Base-by-base conservation (phyloP, 2,329 filamentous ascomycete genomes). In the Rosellinia necatrix region DNA sequence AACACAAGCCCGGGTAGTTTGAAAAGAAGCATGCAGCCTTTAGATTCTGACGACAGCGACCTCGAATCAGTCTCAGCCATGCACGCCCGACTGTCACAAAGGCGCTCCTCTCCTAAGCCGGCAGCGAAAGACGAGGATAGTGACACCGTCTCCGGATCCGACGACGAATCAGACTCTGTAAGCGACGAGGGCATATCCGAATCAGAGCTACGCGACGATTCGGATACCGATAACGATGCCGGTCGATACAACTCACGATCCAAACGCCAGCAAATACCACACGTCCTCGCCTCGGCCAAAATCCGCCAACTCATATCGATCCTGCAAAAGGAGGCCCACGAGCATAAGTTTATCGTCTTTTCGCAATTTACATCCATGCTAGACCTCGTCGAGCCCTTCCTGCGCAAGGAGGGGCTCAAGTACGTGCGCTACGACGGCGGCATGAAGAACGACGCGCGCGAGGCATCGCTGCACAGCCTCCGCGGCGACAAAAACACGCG, bases 361-460 rank as follows among this genome's bases (percentile, higher is more conserved):
- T 96, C 92, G 1, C 91, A 97, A 68, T 99, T 99, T 75, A 99
- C 94, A 0, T 94, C 91, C 0, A 99, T 99, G 94, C 85, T 99
- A 41, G 90, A 97, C 75, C 86, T 97, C 24, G 87, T 99, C 60
- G 92, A 97, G 71, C 94, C 94, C 2, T 97, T 97, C 74, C 80
- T 99, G 57, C 81, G 82, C 41, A 81, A 85, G 44, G 86, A 88
- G 12, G 84, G 86, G 12, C 88, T 96, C 72, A 82, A 82, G 58
- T 96, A 89, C 70, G 90, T 90, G 13, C 89, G 94, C 51, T 99
- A 99, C 74, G 94, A 99, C 70, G 94, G 94, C 53, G 85, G 86
- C 66, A 99, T 99, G 94, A 85, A 86, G 70, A 97, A 97, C 70
- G 93, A 97, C 67, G 84, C 86, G 51, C 91, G 94, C 49, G 94